Conservation (phyloP, 176 grass and related monocot genomes). For the Urochloa ruziziensis region DNA sequence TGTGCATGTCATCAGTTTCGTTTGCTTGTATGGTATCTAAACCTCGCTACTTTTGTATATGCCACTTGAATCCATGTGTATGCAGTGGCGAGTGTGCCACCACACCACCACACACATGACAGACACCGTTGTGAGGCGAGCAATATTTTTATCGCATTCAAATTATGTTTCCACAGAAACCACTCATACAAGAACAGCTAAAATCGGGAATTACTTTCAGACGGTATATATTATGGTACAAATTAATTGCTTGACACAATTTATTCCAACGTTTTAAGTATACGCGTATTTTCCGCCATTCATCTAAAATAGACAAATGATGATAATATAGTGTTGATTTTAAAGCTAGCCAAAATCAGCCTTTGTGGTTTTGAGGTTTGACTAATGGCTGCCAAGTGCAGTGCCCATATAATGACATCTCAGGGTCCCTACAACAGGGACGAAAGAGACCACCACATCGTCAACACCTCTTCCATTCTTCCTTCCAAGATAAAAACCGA, state of each 20-base stretch:
- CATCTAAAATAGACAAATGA: not conserved
- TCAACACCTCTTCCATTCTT: not conserved
- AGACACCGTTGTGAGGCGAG: too few species aligned
- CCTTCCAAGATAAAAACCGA: constrained; percentile 22
- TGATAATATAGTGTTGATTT: not conserved
- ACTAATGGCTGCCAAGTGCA: not conserved
- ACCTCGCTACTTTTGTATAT: too few species aligned
- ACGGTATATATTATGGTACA: not conserved
- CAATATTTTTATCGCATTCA: too few species aligned
- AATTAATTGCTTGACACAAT: not conserved
- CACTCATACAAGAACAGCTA: too few species aligned
- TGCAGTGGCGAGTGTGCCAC: too few species aligned
- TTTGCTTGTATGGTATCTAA: not conserved
- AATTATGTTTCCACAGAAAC: too few species aligned
- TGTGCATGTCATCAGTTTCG: not conserved
- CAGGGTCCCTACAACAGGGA: not conserved
- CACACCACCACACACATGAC: too few species aligned
- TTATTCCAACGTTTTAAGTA: not conserved
- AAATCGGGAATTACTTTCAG: too few species aligned
- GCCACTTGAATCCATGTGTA: not conserved
- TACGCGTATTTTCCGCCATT: not conserved
- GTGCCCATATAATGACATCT: not conserved
- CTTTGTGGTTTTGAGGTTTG: not conserved
- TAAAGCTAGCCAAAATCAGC: not conserved
- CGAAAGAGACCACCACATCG: constrained; percentile 7